Percentiles rank a stretch among this genome's conserved stretches.
Evolutionary conservation across 73 alveolate species (phyloP).

Genomic region (Effrenium voratum): DNA sequence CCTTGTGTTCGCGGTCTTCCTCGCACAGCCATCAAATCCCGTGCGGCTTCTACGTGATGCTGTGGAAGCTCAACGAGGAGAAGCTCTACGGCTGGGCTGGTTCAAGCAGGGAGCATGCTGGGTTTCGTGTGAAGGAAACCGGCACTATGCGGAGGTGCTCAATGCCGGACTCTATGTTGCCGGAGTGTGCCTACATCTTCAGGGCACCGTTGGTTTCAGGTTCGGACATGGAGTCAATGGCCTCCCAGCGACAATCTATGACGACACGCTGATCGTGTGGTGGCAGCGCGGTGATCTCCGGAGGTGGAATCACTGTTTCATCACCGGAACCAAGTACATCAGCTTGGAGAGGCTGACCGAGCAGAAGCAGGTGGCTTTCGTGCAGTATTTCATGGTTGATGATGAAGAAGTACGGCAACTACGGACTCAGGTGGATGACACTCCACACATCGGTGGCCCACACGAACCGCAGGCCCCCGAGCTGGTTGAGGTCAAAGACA

Average conservation of each 20-base stretch:
- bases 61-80: background rate
- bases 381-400: constrained; percentile 25
- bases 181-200: background rate
- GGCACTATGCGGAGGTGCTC: background rate
- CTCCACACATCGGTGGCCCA: background rate
- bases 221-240: background rate
- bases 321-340: background rate
- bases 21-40: background rate
- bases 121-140: constrained; percentile 3
- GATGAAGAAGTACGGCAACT: background rate
- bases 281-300: background rate
- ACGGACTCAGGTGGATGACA: background rate
- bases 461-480: background rate
- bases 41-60: background rate
- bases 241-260: background rate
- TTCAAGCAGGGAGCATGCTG: background rate
- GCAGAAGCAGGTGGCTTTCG: background rate
- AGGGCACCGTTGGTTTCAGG: background rate
- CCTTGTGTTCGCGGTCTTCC: background rate
- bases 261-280: constrained; percentile 29
- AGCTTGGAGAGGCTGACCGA: background rate
- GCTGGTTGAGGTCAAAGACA: no score
- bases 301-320: background rate
- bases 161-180: constrained; percentile 20
- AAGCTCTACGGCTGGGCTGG: constrained; percentile 14